Base-by-base conservation (phyloP, 495 filamentous ascomycete genomes). In the Cercophora scortea region DNA sequence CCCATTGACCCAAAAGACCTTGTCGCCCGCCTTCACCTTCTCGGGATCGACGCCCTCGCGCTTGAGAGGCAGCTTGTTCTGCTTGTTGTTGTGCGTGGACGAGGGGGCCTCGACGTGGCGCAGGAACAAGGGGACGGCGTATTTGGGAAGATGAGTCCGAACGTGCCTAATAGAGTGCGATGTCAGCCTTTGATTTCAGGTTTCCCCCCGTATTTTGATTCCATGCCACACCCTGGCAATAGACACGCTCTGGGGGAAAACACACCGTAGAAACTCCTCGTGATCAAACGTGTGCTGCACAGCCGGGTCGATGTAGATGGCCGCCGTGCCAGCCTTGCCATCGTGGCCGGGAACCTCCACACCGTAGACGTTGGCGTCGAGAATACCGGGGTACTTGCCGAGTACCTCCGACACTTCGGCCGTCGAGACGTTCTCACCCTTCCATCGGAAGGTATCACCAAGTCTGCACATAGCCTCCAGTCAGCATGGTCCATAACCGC, bases 371-470 rank as follows among this genome's bases (percentile, higher is more conserved):
- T 87, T 90, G 15, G 88, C 87, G 61, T 92, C 88, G 17, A 77
- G 61, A 8, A 92, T 67, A 10, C 82, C 81, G 0, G 84, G 82
- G 63, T 75, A 86, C 42, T 72, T 62, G 32, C 86, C 85, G 2
- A 92, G 66, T 1, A 79, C 75, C 58, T 87, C 80, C 7, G 82
- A 75, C 0, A 92, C 87, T 64, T 92, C 87, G 32, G 84, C 83
- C 0, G 88, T 91, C 18, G 80, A 83, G 47, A 92, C 87, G 60
- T 92, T 92, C 68, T 90, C 88, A 51, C 80, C 80, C 65, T 91
- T 92, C 87, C 87, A 92, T 4, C 87, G 76, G 69, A 84, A 92
- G 0, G 87, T 92, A 63, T 92, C 88, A 1, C 88, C 88, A 0
- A 90, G 70, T 17, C 73, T 65, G 41, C 13, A 7, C n/a, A 11